Evolutionary conservation across 2,329 filamentous ascomycete genomes (phyloP).

Genomic region (Pyrenophora seminiperda): DNA sequence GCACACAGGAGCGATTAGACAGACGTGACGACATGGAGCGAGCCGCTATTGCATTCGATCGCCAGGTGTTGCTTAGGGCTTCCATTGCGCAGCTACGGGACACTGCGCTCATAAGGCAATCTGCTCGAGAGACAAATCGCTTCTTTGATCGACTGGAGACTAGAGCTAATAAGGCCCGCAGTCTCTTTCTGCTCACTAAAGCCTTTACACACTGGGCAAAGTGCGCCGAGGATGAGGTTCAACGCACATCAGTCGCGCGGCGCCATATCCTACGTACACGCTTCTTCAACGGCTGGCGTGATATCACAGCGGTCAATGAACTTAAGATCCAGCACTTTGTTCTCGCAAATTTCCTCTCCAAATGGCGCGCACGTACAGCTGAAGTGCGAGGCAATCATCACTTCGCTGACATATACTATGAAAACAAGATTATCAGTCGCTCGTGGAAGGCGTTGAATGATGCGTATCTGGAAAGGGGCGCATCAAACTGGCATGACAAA

Average conservation of each 20-base stretch:
- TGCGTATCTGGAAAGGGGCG: constrained; percentile 43
- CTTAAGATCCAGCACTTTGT: constrained; percentile 59
- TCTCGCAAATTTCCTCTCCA: constrained; percentile 58
- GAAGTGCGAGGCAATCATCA: constrained; percentile 45
- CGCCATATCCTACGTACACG: constrained; percentile 71
- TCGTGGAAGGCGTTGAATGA: constrained; percentile 47
- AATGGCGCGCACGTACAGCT: constrained; percentile 57
- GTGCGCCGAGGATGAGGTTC: constrained; percentile 66
- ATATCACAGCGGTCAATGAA: constrained; percentile 67
- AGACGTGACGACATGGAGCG: constrained; percentile 30
- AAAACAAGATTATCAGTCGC: constrained; percentile 41
- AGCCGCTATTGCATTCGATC: constrained; percentile 56
- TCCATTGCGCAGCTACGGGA: constrained; percentile 53
- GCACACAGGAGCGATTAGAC: constrained; percentile 32
- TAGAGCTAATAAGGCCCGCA: constrained; percentile 66
- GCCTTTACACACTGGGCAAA: constrained; percentile 73
- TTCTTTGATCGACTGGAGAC: constrained; percentile 63
- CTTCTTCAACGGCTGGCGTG: constrained; percentile 72
- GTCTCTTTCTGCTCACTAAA: constrained; percentile 68
- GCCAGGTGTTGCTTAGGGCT: constrained; percentile 57
- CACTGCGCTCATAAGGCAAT: constrained; percentile 44
- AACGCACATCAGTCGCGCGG: constrained; percentile 69
- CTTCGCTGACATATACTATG: constrained; percentile 36
- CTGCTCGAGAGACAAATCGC: constrained; percentile 54
- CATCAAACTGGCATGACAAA: constrained; percentile 40